Conservation (phyloP, 345 rosid genomes). For the Euphorbia pulcherrima region DNA sequence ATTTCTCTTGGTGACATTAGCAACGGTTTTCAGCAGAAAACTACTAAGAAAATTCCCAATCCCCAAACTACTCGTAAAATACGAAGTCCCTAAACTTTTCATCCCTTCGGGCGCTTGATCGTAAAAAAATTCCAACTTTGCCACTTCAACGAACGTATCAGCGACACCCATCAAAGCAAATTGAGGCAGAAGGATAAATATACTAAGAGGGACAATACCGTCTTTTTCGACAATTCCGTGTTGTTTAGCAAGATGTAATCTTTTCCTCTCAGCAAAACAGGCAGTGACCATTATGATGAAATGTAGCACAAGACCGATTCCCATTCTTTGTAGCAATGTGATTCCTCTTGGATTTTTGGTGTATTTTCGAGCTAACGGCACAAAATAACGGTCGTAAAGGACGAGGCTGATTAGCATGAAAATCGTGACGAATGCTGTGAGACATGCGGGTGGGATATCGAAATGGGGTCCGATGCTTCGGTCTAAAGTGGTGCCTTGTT, state of each 20-base stretch:
- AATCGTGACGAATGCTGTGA: constrained; percentile 53
- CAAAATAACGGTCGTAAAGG: constrained; percentile 56
- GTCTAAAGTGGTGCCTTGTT: constrained; percentile 89
- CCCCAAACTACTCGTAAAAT: constrained; percentile 47
- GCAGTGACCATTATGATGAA: constrained; percentile 59
- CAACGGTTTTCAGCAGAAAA: constrained; percentile 55
- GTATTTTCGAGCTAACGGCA: constrained; percentile 33
- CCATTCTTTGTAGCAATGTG: constrained; percentile 75
- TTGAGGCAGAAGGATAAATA: constrained; percentile 73
- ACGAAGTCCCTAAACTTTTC: constrained; percentile 92
- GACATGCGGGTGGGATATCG: constrained; percentile 64
- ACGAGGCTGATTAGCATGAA: constrained; percentile 60
- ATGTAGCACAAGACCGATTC: constrained; percentile 56
- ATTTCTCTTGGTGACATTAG: constrained; percentile 41
- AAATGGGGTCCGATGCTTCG: constrained; percentile 53
- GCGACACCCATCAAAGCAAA: constrained; percentile 76
- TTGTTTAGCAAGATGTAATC: constrained; percentile 50
- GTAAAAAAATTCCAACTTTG: constrained; percentile 81
- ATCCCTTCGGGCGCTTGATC: constrained; percentile 90
- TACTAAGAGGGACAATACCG: constrained; percentile 48
- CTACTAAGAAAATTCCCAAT: constrained; percentile 73
- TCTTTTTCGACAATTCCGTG: constrained; percentile 49
- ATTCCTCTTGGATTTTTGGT: constrained; percentile 75
- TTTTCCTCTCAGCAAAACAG: constrained; percentile 44
- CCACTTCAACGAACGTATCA: constrained; percentile 69